A percentile compares a stretch with the other conserved stretches of the same genome.
These are phyloP conservation scores for Ceratonia siliqua DNA, from an alignment of 306 rosid genomes.

Conservation along the genomic window DNA sequence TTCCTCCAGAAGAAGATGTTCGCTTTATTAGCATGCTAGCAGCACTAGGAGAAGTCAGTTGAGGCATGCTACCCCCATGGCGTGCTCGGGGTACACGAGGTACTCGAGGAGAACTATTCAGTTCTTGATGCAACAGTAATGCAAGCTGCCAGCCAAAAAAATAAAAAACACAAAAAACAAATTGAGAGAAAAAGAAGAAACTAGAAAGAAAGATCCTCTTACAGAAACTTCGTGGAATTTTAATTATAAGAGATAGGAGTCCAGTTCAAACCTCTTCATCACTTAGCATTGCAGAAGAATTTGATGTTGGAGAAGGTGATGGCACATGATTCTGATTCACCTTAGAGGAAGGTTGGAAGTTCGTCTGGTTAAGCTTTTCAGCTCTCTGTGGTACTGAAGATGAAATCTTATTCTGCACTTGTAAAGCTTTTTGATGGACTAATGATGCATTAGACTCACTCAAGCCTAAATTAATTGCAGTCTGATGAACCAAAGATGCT, in stretches of 20 bases:
- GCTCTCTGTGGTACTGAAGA: slow-evolving; percentile 63
- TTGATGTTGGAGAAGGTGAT: slow-evolving; percentile 37
- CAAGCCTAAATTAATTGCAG: slow-evolving; percentile 45
- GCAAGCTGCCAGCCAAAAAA: slow-evolving; percentile 65
- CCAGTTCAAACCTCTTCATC: slow-evolving; percentile 84
- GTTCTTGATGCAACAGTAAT: slow-evolving; percentile 88
- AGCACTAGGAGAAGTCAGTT: slow-evolving; percentile 68
- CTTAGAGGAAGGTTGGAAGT: slow-evolving; percentile 59
- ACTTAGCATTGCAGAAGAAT: slow-evolving; percentile 68
- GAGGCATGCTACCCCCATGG: slow-evolving; percentile 79
- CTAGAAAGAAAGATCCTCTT: not conserved
- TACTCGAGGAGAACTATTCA: slow-evolving; percentile 96
- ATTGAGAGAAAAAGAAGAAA: slow-evolving; percentile 20
- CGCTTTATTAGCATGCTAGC: slow-evolving; percentile 82
- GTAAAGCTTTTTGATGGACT: slow-evolving; percentile 60
- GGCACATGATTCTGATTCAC: slow-evolving; percentile 61
- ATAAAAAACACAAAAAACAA: not conserved
- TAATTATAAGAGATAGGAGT: slow-evolving; percentile 12
- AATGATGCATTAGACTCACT: slow-evolving; percentile 52
- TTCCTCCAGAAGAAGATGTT: slow-evolving; percentile 66
- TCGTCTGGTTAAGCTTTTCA: slow-evolving; percentile 74
- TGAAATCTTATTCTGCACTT: slow-evolving; percentile 59
- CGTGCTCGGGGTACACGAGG: slow-evolving; percentile 98
- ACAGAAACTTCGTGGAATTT: slow-evolving; percentile 13
- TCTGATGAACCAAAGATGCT: slow-evolving; percentile 45